phyloP scores from a whole-genome alignment of 2,329 filamentous ascomycete species.

The Monosporascus ibericus region DNA sequence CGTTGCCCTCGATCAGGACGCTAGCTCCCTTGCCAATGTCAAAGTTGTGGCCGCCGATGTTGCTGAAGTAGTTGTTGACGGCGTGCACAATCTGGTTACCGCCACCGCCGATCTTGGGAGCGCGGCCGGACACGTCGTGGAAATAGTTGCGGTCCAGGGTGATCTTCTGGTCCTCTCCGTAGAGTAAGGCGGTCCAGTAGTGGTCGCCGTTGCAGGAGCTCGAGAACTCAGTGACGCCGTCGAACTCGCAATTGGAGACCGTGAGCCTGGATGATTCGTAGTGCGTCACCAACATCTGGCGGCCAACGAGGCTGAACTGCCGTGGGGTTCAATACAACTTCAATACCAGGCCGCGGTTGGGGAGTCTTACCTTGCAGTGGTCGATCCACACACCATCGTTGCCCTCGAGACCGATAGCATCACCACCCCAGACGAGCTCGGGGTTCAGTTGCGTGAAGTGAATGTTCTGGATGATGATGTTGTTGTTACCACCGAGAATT shows the following conservation, averaged over 20 bases:
- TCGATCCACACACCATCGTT: slow-evolving; percentile 29
- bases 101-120: slow-evolving; percentile 34
- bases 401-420: slow-evolving; percentile 47
- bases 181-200: slow-evolving; percentile 40
- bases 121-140: slow-evolving; percentile 37
- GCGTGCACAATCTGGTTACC: slow-evolving; percentile 25
- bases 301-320: slow-evolving; percentile 32
- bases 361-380: slow-evolving; percentile 13
- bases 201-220: slow-evolving; percentile 38
- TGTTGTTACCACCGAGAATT: slow-evolving; percentile 37
- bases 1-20: slow-evolving; percentile 44
- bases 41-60: slow-evolving; percentile 38
- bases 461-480: slow-evolving; percentile 56
- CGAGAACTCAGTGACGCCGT: slow-evolving; percentile 36
- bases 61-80: slow-evolving; percentile 37
- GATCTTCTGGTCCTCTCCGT: slow-evolving; percentile 31
- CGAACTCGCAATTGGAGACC: slow-evolving; percentile 40
- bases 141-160: slow-evolving; percentile 39
- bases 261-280: slow-evolving; percentile 31
- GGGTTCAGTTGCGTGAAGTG: slow-evolving; percentile 51
- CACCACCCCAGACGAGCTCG: slow-evolving; percentile 54
- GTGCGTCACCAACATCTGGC: slow-evolving; percentile 36
- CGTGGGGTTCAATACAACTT: not conserved
- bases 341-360: not conserved
- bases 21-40: slow-evolving; percentile 32